Base-by-base conservation (phyloP, 2,329 filamentous ascomycete species). In the Chrysoporthe deuterocubensis region DNA sequence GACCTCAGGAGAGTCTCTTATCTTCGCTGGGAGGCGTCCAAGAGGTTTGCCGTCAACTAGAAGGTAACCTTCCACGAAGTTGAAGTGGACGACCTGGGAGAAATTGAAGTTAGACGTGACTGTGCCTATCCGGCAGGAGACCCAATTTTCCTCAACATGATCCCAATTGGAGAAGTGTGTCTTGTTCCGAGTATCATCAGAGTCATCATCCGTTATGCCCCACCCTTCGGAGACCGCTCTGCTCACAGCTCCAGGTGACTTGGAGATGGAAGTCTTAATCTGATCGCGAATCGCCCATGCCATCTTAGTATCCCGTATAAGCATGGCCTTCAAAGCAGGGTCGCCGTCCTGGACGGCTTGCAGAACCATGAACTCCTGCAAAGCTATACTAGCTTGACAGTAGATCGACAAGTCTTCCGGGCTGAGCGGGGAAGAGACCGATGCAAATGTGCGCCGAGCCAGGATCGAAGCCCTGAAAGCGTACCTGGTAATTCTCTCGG, bases 11-110 rank as follows among this genome's bases (percentile, higher is more conserved):
- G 82, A 78, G 3, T 84, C 73, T 21, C 80, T 81, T 56, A 87
- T 84, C 1, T 84, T 77, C 0, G 79, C 72, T 0, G 89, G 89
- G 0, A 91, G 79, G 14, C 83, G 85, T 0, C 79, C 72, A 2
- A 78, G 64, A 1, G 80, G 71, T 62, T 75, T 74, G 16, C 74
- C 71, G 63, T 83, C 76, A 0, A 84, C 74, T 0, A 82, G 58
- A 0, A 84, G 64, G 59, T 78, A 73, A 0, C 79, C 79, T 2
- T 77, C 73, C 11, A 76, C 62, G 42, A 71, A 72, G 50, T 84
- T 78, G 42, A 78, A 80, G 50, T 80, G 78, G 21, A 76, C 68
- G 13, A 65, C 68, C 16, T 74, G 77, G 37, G 54, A 8, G 18
- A 43, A 34, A 7, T 32, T 43, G 46, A 42, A 57, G 4, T n/a